These are phyloP conservation scores for Monotropa hypopitys DNA, from an alignment of 179 eudicot genomes.

Conservation along the genomic window DNA sequence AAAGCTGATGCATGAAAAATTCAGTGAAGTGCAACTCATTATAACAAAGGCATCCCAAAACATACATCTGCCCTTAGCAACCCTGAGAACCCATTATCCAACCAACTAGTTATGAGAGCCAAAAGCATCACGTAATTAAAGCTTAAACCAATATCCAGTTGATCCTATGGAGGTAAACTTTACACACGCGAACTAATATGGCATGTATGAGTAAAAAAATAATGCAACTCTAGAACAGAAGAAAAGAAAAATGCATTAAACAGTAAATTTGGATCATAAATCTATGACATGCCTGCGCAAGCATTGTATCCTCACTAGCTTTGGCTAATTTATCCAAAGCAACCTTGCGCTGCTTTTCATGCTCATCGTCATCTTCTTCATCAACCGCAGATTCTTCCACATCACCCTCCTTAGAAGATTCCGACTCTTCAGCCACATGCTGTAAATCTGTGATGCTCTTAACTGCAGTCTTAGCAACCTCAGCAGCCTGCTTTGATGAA, in stretches of 20 bases:
- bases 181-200: background rate
- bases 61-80: background rate
- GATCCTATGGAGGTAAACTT: background rate
- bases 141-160: background rate
- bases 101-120: background rate
- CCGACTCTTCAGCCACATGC: conserved; percentile 39
- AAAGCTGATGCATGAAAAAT: background rate
- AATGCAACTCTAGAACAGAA: background rate
- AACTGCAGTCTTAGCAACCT: conserved; percentile 73
- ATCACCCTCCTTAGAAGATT: conserved; percentile 40
- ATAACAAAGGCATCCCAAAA: background rate
- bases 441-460: conserved; percentile 55
- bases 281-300: conserved; percentile 67
- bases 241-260: background rate
- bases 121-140: background rate
- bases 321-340: conserved; percentile 72
- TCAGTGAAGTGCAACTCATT: background rate
- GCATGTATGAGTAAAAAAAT: background rate
- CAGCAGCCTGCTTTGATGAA: conserved; percentile 48
- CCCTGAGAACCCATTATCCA: background rate
- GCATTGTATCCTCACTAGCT: conserved; percentile 75
- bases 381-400: conserved; percentile 26
- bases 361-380: conserved; percentile 44
- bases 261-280: background rate
- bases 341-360: conserved; percentile 39